A percentile compares a stretch with the other conserved stretches of the same genome.
Conservation (phyloP, 495 filamentous ascomycete species). For the Penicillium robsamsonii region DNA sequence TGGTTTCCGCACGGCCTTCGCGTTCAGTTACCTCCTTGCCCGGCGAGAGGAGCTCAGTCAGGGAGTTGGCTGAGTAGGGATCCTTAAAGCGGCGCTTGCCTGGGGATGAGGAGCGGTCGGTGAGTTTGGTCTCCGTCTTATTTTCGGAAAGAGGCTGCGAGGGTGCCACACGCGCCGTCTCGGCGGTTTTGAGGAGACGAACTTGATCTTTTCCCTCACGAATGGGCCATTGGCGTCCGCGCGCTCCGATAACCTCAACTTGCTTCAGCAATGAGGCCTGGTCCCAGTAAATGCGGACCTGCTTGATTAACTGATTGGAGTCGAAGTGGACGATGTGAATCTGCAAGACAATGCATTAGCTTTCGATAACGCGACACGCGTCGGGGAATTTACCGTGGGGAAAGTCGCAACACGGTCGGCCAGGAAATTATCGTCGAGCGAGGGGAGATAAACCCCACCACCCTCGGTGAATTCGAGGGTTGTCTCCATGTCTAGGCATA, state of each 20-base stretch:
- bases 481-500: conserved; percentile 78
- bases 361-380: conserved; percentile 16
- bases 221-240: conserved; percentile 90
- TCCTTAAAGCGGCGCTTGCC: conserved; percentile 55
- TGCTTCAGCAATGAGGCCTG: conserved; percentile 90
- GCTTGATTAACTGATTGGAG: conserved; percentile 67
- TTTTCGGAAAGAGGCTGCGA: conserved; percentile 9
- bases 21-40: conserved; percentile 27
- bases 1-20: not conserved
- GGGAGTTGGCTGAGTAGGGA: conserved; percentile 72
- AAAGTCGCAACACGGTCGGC: conserved; percentile 77
- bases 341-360: conserved; percentile 44
- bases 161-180: conserved; percentile 21
- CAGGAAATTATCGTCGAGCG: conserved; percentile 91
- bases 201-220: conserved; percentile 83
- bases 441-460: conserved; percentile 86
- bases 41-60: conserved; percentile 40
- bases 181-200: conserved; percentile 59
- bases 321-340: conserved; percentile 90
- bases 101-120: conserved; percentile 46
- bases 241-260: conserved; percentile 86
- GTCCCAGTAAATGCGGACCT: conserved; percentile 91
- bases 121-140: conserved; percentile 26
- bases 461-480: conserved; percentile 75
- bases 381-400: conserved; percentile 65